Percentiles rank a stretch among this genome's conserved stretches.
phyloP scores from a whole-genome alignment of 2,329 filamentous ascomycete species.

The Ascochyta rabiei region DNA sequence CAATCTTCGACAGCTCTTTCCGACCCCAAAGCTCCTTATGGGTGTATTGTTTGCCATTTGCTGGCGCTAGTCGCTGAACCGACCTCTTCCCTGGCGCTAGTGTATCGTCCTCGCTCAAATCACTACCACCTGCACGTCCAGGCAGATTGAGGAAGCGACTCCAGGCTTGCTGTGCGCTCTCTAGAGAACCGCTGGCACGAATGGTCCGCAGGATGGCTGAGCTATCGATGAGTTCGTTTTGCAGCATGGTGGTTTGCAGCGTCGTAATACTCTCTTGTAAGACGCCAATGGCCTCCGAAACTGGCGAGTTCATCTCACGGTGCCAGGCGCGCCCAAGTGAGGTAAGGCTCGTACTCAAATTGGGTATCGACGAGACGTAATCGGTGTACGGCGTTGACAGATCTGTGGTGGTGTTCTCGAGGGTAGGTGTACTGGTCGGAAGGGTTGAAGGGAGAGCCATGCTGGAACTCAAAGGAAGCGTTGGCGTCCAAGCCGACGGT shows the following conservation, averaged over 20 bases:
- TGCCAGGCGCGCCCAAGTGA: conserved; percentile 45
- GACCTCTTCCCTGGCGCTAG: conserved; percentile 3
- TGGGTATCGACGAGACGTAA: conserved; percentile 39
- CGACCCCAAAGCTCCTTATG: conserved; percentile 40
- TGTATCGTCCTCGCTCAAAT: not conserved
- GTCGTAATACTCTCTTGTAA: conserved; percentile 38
- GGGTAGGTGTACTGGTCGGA: conserved; percentile 19
- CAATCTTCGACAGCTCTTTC: not conserved
- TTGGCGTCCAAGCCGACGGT: conserved; percentile 15
- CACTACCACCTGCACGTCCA: conserved; percentile 9
- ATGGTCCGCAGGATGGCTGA: conserved; percentile 44
- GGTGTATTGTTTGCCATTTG: conserved; percentile 27
- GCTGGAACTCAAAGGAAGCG: conserved; percentile 26
- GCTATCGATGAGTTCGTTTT: conserved; percentile 31
- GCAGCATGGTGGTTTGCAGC: conserved; percentile 39
- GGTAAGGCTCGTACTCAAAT: conserved; percentile 36
- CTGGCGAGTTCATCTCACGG: conserved; percentile 45
- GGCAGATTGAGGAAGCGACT: conserved; percentile 41
- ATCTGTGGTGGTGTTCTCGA: conserved; percentile 23
- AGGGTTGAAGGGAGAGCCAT: conserved; percentile 18
- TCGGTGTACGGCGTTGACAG: conserved; percentile 35
- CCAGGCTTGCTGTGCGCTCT: conserved; percentile 42
- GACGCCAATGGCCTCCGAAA: conserved; percentile 38
- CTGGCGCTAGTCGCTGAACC: conserved; percentile 10
- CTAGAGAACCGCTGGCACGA: conserved; percentile 40